Base-by-base conservation (phyloP, 768 basidiomycete species). In the Crucibulum laeve region DNA sequence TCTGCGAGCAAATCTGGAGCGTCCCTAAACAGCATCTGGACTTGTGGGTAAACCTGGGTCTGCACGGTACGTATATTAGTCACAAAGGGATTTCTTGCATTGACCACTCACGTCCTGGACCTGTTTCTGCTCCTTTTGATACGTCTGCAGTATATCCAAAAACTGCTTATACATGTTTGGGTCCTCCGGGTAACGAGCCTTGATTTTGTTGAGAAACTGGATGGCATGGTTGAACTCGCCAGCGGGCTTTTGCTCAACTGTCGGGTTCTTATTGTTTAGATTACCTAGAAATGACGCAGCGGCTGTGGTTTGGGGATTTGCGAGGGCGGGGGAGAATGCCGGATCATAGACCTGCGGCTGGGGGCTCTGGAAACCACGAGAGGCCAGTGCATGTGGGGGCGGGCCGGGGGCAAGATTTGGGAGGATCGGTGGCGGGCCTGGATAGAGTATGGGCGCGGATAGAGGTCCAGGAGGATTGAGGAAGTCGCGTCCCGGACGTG, bases 151-250 rank as follows among this genome's bases (percentile, higher is more conserved):
- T 37, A 92, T 88, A 66, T 92, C 90, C 53, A 92, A 67, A 57
- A 92, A 92, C 56, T 87, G 83, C 62, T 91, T 91, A 66, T 92
- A 92, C 24, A 87, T 93, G 54, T 92, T 91, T n/a, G 87, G 82
- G 47, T 96, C 92, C 51, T 87, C 82, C 8, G 79, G 66, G 63
- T 86, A 98, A 17, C 93, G 83, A 14, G 82, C 83, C 68, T 98
- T 98, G 72, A 99, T 98, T 72, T 94, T 95, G 77, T 96, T 97
- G 55, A 99, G 83, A 62, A 94, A 99, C 55, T 91, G 83, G 50
- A 98, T 98, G 11, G 96, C 96, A 55, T 95, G 86, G 61, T 87
- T 85, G 69, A 92, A 96, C 57, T 97, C 85, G 47, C 73, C 77
- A 8, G 73, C 60, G 10, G 77, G 71, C 42, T 76, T 77, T 49